phyloP scores from a whole-genome alignment of 2,329 filamentous ascomycete species.

The Beauveria varroae region DNA sequence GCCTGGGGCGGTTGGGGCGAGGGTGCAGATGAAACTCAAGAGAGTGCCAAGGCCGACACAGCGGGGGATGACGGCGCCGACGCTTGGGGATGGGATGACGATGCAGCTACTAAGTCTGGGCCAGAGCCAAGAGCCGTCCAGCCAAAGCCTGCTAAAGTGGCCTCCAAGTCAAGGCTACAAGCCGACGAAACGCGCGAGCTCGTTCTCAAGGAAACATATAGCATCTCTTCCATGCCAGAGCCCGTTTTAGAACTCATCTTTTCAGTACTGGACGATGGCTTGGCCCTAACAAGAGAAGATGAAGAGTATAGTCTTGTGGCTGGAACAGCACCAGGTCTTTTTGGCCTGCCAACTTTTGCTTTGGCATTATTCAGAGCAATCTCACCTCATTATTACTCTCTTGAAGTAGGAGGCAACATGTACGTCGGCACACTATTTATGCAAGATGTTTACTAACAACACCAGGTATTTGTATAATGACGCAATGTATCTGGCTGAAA shows the following conservation, averaged over 20 bases:
- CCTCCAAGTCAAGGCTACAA: slow-evolving; percentile 16
- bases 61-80: slow-evolving; percentile 45
- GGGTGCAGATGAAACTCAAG: slow-evolving; percentile 21
- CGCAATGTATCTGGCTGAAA: slow-evolving; percentile 54
- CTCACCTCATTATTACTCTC: slow-evolving; percentile 64
- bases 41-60: slow-evolving; percentile 14
- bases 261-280: slow-evolving; percentile 52
- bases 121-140: slow-evolving; percentile 3
- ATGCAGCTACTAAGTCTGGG: slow-evolving; percentile 29
- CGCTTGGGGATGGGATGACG: slow-evolving; percentile 80
- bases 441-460: slow-evolving; percentile 4
- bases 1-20: slow-evolving; percentile 85
- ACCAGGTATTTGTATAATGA: slow-evolving; percentile 60
- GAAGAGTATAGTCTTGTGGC: slow-evolving; percentile 51
- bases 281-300: slow-evolving; percentile 49
- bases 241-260: slow-evolving; percentile 63
- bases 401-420: slow-evolving; percentile 57
- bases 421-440: slow-evolving; percentile 26
- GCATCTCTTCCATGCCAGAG: slow-evolving; percentile 80
- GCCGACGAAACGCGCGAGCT: slow-evolving; percentile 51
- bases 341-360: slow-evolving; percentile 62
- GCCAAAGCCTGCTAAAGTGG: background rate
- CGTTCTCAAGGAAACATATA: slow-evolving; percentile 77
- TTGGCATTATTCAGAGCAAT: slow-evolving; percentile 75
- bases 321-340: slow-evolving; percentile 61